phyloP scores from a whole-genome alignment of 2,329 filamentous ascomycete genomes.

The Pseudogymnoascus sp. region DNA sequence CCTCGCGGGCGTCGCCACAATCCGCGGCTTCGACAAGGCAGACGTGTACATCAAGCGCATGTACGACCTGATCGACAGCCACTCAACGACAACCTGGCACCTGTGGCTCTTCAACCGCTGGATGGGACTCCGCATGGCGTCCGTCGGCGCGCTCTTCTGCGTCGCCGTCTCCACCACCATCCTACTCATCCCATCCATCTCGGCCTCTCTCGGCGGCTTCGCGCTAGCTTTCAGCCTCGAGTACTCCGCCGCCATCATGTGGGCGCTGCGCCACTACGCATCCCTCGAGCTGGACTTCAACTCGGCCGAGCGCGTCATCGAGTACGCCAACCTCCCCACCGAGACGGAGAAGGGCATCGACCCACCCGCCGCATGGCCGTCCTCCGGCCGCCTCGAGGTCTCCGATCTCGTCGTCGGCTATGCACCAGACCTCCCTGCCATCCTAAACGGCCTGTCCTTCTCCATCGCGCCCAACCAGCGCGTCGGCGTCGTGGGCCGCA shows the following conservation, averaged over 20 bases:
- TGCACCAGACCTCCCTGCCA: slow-evolving; percentile 59
- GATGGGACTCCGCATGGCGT: slow-evolving; percentile 64
- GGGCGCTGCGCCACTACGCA: slow-evolving; percentile 58
- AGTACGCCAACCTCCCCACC: slow-evolving; percentile 61
- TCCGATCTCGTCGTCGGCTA: slow-evolving; percentile 63
- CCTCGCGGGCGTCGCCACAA: slow-evolving; percentile 63
- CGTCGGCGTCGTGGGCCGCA: slow-evolving; percentile 69
- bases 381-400: slow-evolving; percentile 64
- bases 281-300: slow-evolving; percentile 73
- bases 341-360: slow-evolving; percentile 54
- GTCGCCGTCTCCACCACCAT: slow-evolving; percentile 56
- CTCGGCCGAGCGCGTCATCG: slow-evolving; percentile 64
- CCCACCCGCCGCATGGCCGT: slow-evolving; percentile 66
- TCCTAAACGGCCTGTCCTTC: slow-evolving; percentile 63
- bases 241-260: slow-evolving; percentile 55
- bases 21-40: slow-evolving; percentile 64
- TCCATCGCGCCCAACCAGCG: slow-evolving; percentile 57
- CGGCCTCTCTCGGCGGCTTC: slow-evolving; percentile 65
- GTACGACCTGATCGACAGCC: slow-evolving; percentile 60
- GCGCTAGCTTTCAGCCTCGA: slow-evolving; percentile 65
- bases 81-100: slow-evolving; percentile 56
- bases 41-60: slow-evolving; percentile 60
- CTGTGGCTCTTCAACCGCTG: slow-evolving; percentile 67
- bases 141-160: slow-evolving; percentile 62
- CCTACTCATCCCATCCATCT: slow-evolving; percentile 50